Evolutionary conservation across 805 yeast species (phyloP).

Genomic region (Metschnikowia kofuensis): DNA sequence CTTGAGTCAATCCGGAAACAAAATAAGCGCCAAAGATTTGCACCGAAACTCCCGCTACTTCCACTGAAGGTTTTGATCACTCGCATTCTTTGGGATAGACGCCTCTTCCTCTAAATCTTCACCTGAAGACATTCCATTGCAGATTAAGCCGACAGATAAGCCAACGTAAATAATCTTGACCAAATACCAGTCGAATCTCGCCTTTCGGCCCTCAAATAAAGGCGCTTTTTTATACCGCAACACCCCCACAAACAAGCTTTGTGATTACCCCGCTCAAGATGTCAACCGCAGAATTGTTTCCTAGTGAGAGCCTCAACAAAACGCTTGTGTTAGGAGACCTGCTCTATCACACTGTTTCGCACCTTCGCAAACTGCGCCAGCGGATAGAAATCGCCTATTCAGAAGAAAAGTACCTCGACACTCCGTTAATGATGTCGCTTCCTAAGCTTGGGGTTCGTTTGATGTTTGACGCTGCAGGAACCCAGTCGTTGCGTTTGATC

Average conservation of each 20-base stretch:
- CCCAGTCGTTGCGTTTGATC: slow-evolving; percentile 28
- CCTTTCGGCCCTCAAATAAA: too few relatives aligned
- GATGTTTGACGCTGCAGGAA: slow-evolving; percentile 25
- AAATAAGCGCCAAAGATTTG: too few relatives aligned
- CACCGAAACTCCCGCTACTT: too few relatives aligned
- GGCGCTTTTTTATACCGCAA: too few relatives aligned
- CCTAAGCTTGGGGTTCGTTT: slow-evolving; percentile 25
- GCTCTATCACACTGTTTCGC: slow-evolving; percentile 27
- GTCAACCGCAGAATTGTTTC: slow-evolving; percentile 19
- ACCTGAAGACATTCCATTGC: too few relatives aligned
- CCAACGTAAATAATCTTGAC: too few relatives aligned
- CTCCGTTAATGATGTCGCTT: slow-evolving; percentile 31
- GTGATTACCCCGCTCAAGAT: slow-evolving; percentile 1
- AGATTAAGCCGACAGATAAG: too few relatives aligned
- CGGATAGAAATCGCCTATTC: slow-evolving; percentile 30
- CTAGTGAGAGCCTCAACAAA: slow-evolving; percentile 38
- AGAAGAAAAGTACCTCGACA: slow-evolving; percentile 25
- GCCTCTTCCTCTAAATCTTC: too few relatives aligned
- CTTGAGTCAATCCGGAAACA: too few relatives aligned
- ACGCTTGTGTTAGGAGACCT: slow-evolving; percentile 27
- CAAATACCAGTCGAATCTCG: too few relatives aligned
- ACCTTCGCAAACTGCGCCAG: slow-evolving; percentile 25
- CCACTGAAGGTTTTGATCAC: too few relatives aligned
- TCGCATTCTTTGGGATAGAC: too few relatives aligned
- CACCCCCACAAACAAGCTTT: background rate